phyloP scores from a whole-genome alignment of 192 early-diverging fungal genomes.

The Backusella parvicylindrica region DNA sequence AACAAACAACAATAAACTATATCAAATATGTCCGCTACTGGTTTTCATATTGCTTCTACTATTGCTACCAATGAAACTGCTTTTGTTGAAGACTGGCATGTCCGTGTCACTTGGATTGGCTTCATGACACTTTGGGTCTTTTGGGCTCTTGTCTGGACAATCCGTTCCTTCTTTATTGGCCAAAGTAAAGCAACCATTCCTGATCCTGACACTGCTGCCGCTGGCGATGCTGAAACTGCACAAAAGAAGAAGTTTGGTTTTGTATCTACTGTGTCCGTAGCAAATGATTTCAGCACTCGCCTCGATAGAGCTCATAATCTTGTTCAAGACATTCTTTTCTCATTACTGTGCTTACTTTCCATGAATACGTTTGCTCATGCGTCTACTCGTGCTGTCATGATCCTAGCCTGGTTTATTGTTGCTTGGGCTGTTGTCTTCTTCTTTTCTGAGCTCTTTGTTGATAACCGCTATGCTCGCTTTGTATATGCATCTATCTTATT shows the following conservation, averaged over 20 bases:
- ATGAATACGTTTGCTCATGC: conserved; percentile 39
- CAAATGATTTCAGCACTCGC: conserved; percentile 2
- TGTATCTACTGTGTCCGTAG: not conserved
- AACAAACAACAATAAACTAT: not conserved
- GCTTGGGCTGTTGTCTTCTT: conserved; percentile 6
- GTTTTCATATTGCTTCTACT: not conserved
- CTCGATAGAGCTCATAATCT: conserved; percentile 22
- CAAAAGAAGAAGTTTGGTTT: not conserved
- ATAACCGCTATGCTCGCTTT: conserved; percentile 11
- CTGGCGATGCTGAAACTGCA: not conserved
- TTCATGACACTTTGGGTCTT: conserved; percentile 23
- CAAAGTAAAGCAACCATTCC: not conserved
- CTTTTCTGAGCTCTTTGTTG: not conserved
- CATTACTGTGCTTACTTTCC: conserved; percentile 25
- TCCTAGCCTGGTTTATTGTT: conserved; percentile 34
- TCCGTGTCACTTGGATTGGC: conserved; percentile 25
- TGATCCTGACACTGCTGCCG: not conserved
- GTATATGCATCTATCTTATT: not conserved
- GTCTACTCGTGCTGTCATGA: conserved; percentile 29
- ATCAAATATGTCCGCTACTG: not conserved
- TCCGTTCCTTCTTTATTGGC: not conserved
- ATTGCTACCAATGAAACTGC: not conserved
- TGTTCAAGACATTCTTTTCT: conserved; percentile 28
- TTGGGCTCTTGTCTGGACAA: conserved; percentile 24
- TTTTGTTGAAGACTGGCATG: conserved; percentile 18